phyloP scores from a whole-genome alignment of 2,329 filamentous ascomycete species.

The Botrytis fabae region DNA sequence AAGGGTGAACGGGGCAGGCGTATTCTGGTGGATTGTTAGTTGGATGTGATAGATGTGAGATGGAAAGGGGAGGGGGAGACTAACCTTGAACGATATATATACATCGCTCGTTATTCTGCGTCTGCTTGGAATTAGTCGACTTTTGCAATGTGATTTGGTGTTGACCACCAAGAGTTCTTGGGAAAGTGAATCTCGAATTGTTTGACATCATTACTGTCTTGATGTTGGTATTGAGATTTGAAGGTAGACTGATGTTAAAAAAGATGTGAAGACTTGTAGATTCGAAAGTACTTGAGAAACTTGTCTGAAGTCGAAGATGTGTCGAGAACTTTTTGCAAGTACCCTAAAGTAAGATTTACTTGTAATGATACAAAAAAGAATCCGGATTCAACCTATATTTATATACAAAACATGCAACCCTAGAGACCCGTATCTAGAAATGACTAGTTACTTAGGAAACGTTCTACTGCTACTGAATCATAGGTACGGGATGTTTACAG shows the following conservation, averaged over 20 bases:
- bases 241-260: too few species aligned
- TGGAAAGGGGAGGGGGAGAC: too few species aligned
- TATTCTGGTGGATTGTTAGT: neutral
- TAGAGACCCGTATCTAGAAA: accelerated
- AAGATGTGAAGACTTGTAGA: neutral
- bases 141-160: neutral
- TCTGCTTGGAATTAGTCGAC: neutral
- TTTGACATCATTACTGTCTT: neutral
- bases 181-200: neutral
- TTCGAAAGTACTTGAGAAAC: neutral
- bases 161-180: neutral
- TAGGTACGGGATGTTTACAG: neutral
- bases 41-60: too few species aligned
- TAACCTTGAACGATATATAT: neutral
- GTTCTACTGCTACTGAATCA: neutral
- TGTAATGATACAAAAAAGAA: neutral
- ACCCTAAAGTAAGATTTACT: too few species aligned
- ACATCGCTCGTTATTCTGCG: neutral
- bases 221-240: neutral
- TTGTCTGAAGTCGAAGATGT: neutral
- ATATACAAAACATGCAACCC: neutral
- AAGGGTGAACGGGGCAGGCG: neutral
- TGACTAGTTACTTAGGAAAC: too few species aligned
- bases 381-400: accelerated
- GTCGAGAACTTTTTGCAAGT: too few species aligned